These are phyloP conservation scores for Tricholoma terreum DNA, from an alignment of 768 basidiomycete species.

Conservation along the genomic window DNA sequence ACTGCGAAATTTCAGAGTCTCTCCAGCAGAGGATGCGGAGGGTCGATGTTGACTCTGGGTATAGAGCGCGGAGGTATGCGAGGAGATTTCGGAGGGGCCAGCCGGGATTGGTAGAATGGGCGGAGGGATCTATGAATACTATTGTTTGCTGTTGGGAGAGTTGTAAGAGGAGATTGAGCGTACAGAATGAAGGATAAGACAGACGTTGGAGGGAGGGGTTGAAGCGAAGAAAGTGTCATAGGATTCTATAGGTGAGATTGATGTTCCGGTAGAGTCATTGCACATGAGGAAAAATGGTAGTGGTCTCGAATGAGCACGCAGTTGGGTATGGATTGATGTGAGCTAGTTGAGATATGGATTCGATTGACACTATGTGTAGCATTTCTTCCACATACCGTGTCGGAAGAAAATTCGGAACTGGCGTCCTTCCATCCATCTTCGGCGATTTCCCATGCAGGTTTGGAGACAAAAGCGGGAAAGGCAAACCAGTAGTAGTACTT, in stretches of 20 bases:
- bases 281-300: conserved; percentile 65
- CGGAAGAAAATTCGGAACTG: conserved; percentile 37
- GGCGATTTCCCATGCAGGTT: conserved; percentile 86
- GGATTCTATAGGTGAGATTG: conserved; percentile 53
- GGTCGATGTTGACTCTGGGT: conserved; percentile 45
- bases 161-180: not conserved
- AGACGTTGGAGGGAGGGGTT: conserved; percentile 14
- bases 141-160: conserved; percentile 36
- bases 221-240: conserved; percentile 56
- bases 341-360: conserved; percentile 36
- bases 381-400: conserved; percentile 33
- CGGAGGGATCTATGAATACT: conserved; percentile 83
- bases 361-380: not conserved
- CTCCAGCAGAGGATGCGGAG: conserved; percentile 78
- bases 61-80: conserved; percentile 65
- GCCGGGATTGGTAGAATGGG: conserved; percentile 68
- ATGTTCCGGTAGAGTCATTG: conserved; percentile 28
- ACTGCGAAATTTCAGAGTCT: conserved; percentile 50
- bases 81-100: conserved; percentile 96
- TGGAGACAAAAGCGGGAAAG: conserved; percentile 87
- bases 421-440: conserved; percentile 58
- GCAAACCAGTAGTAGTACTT: conserved; percentile 98
- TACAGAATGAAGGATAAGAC: not conserved
- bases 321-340: conserved; percentile 46
- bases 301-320: conserved; percentile 34